A percentile compares a stretch with the other conserved stretches of the same genome.
Conservation (phyloP, 23 red algal species). For the Gracilaria gracilis region DNA sequence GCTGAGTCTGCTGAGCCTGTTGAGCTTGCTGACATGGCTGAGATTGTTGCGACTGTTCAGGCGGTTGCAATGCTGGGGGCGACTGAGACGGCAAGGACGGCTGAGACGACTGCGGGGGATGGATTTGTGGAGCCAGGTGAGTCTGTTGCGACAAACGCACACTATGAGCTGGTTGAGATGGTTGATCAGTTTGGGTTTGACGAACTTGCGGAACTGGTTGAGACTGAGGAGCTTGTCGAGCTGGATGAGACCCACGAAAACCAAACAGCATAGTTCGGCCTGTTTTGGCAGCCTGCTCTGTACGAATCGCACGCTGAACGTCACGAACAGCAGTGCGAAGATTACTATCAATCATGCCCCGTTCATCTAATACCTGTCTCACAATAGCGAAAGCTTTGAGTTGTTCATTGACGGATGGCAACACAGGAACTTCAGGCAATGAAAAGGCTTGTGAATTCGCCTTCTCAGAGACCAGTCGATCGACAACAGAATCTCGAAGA, state of each 20-base stretch:
- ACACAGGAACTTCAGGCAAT: not conserved
- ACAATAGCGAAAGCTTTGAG: constrained; percentile 25
- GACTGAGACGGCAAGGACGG: not conserved
- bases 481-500: constrained; percentile 23
- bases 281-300: not conserved
- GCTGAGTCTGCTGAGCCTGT: not conserved
- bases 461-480: constrained; percentile 11
- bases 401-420: constrained; percentile 6
- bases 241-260: no score
- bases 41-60: not conserved
- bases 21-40: not conserved
- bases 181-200: not conserved
- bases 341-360: constrained; percentile 8
- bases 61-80: not conserved
- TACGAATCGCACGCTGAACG: constrained; percentile 29
- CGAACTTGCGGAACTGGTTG: not conserved
- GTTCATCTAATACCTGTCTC: constrained; percentile 17
- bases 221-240: not conserved
- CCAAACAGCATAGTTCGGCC: not conserved
- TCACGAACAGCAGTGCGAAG: constrained; percentile 19
- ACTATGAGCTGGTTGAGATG: not conserved
- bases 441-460: not conserved
- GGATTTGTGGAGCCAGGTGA: not conserved
- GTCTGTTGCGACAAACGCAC: not conserved
- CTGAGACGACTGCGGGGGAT: not conserved